phyloP scores from a whole-genome alignment of 345 rosid species.

The Syzygium aqueum region DNA sequence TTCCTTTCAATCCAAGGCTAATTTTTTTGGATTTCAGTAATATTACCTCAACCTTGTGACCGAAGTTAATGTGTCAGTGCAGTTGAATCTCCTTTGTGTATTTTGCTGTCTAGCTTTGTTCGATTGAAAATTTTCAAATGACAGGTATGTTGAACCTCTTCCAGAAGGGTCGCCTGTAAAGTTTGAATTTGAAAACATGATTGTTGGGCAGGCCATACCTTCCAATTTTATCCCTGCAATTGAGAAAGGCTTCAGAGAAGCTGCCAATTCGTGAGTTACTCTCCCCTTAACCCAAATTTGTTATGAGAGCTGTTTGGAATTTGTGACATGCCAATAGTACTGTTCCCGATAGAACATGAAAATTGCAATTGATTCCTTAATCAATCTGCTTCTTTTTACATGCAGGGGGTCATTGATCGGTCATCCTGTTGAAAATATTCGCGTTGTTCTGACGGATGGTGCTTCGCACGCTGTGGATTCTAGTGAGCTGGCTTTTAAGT shows the following conservation, averaged over 20 bases:
- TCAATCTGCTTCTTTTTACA: neutral
- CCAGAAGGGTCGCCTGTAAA: conserved; percentile 51
- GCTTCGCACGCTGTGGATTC: conserved; percentile 96
- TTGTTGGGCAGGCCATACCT: conserved; percentile 95
- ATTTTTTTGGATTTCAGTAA: neutral
- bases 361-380: neutral
- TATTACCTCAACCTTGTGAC: neutral
- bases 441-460: conserved; percentile 84
- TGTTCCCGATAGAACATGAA: neutral
- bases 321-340: neutral
- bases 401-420: conserved; percentile 91
- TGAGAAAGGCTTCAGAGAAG: conserved; percentile 98
- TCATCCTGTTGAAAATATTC: conserved; percentile 89
- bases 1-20: neutral
- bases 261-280: conserved; percentile 81
- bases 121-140: conserved; percentile 1
- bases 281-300: neutral
- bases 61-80: neutral
- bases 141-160: conserved; percentile 82
- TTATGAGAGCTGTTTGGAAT: neutral
- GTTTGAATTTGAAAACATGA: conserved; percentile 89
- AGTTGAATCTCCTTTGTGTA: neutral
- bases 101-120: neutral
- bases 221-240: conserved; percentile 91
- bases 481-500: conserved; percentile 95